Evolutionary conservation across 495 filamentous ascomycete genomes (phyloP).

Genomic region (Penicillium waksmanii): DNA sequence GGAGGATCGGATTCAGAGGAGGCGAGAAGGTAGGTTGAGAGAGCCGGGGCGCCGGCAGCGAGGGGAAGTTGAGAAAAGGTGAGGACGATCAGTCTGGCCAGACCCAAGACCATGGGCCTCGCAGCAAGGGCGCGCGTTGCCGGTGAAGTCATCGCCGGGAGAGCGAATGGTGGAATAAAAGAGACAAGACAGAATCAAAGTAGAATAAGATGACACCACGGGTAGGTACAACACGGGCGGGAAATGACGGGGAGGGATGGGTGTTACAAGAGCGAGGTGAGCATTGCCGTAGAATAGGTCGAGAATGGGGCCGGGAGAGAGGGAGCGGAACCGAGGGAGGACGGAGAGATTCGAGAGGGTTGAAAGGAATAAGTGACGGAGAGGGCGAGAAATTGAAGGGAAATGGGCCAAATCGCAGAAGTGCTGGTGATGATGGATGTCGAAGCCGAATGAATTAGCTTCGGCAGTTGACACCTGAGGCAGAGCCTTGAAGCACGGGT

Average conservation of each 20-base stretch:
- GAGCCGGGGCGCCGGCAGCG: slow-evolving; percentile 46
- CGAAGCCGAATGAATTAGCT: too few species aligned
- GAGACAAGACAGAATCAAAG: neutral
- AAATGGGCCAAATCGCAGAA: neutral
- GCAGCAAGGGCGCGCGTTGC: slow-evolving; percentile 39
- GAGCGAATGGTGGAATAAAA: neutral
- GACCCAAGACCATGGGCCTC: slow-evolving; percentile 48
- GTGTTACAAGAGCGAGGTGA: neutral
- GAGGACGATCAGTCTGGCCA: slow-evolving; percentile 54
- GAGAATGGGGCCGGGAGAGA: neutral
- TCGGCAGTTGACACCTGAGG: too few species aligned
- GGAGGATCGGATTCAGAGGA: slow-evolving; percentile 25
- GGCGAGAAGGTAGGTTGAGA: slow-evolving; percentile 27
- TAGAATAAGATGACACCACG: neutral
- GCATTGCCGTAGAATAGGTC: neutral
- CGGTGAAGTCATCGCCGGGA: slow-evolving; percentile 35
- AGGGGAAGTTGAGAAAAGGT: slow-evolving; percentile 48
- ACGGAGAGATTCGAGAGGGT: neutral
- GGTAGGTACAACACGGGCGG: neutral
- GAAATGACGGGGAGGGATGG: neutral
- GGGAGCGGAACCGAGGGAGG: neutral
- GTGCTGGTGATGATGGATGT: too few species aligned
- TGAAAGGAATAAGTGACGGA: too few species aligned
- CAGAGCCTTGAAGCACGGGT: too few species aligned
- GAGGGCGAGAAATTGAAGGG: neutral